Base-by-base conservation (phyloP, 2,329 filamentous ascomycete species). In the Claviceps humidiphila region DNA sequence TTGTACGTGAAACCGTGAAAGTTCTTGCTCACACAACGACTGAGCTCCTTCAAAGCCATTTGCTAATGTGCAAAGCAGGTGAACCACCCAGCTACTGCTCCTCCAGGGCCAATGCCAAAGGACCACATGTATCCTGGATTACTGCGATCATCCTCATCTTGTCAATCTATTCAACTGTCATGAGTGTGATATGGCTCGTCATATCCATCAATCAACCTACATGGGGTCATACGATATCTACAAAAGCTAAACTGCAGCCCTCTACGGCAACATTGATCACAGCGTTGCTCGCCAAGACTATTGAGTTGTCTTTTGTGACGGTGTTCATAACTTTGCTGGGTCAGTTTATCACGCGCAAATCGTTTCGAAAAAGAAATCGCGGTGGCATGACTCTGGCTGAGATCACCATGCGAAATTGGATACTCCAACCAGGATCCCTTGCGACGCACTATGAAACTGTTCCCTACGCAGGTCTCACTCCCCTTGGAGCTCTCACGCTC, bases 381-480 rank as follows among this genome's bases (percentile, higher is more conserved):
- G 87, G 87, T 2, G 87, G 87, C 2, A 76, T 90, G 53, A 87
- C 81, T 0, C 74, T 91, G 16, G 82, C 87, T 0, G 86, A 91
- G 61, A 79, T 90, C 71, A 83, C 77, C 16, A 89, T 91, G 84
- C 76, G 86, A 47, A 77, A 77, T 44, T 91, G 86, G 87, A 76
- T 84, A 20, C 78, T 82, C 47, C 80, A 85, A 64, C 85, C 85
- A 0, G 87, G 87, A 0, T 84, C 80, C 0, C 71, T 91, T 56
- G 71, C 91, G 20, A 86, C 83, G 0, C 81, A 87, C 58, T 84
- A 74, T 65, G 74, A 83, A 55, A 78, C 77, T 4, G 68, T 89
- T 1, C 74, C 76, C 5, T 82, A 84, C 54, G 82, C 83, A 0
- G 82, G 74, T 0, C 57, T 78, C 1, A 84, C 82, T 0, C 58